These are phyloP conservation scores for Leavenworthia alabamica DNA, from an alignment of 345 rosid genomes.

Conservation along the genomic window DNA sequence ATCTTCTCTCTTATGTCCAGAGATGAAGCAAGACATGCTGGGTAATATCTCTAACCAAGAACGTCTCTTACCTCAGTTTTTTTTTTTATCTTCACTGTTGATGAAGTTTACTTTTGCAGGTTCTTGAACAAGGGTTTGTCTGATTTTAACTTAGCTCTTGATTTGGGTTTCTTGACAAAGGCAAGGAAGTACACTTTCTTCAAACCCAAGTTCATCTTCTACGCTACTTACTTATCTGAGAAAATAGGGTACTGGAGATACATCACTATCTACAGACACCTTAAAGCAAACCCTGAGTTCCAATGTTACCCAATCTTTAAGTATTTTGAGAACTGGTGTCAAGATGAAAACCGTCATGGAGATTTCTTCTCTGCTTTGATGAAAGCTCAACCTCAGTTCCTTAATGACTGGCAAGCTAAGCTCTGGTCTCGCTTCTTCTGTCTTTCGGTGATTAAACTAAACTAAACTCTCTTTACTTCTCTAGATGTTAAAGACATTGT, in stretches of 20 bases:
- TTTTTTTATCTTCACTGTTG: background rate
- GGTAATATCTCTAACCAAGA: conserved; percentile 38
- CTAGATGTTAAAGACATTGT: background rate
- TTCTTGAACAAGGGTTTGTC: conserved; percentile 98
- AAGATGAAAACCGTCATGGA: conserved; percentile 96
- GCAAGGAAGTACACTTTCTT: conserved; percentile 99
- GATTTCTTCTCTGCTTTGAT: conserved; percentile 96
- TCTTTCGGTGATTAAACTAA: conserved; percentile 64
- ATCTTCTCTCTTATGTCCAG: conserved; percentile 97
- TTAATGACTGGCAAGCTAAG: conserved; percentile 97
- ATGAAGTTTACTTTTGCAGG: no score
- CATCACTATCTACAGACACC: conserved; percentile 90
- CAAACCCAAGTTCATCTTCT: conserved; percentile 97
- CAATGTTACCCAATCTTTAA: conserved; percentile 95
- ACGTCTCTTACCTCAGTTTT: background rate
- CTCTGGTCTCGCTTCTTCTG: conserved; percentile 97
- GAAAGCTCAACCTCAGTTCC: conserved; percentile 98
- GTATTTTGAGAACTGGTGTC: conserved; percentile 99
- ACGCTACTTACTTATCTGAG: conserved; percentile 89
- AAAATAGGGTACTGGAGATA: conserved; percentile 98
- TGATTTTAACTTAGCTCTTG: conserved; percentile 91
- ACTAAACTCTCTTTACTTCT: background rate
- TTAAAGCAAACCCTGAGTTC: conserved; percentile 77
- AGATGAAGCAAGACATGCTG: conserved; percentile 99
- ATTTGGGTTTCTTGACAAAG: conserved; percentile 94